These are phyloP conservation scores for Colletotrichum somersetense DNA, from an alignment of 2,329 filamentous ascomycete genomes.

Conservation along the genomic window DNA sequence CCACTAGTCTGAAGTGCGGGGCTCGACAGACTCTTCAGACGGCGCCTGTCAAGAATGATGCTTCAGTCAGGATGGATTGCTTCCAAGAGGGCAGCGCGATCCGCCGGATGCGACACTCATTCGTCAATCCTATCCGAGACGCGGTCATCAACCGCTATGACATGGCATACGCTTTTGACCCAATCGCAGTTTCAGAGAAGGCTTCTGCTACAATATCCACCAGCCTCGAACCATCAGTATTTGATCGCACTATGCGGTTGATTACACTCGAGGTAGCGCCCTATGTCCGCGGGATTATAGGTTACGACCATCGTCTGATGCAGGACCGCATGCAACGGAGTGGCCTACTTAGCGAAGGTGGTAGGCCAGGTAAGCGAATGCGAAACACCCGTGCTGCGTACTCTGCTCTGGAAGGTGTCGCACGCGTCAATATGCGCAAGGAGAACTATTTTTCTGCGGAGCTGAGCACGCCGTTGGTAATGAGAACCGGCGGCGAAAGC, in stretches of 20 bases:
- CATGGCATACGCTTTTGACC: slow-evolving; percentile 71
- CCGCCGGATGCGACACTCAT: slow-evolving; percentile 54
- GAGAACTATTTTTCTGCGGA: slow-evolving; percentile 79
- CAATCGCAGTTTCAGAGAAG: slow-evolving; percentile 67
- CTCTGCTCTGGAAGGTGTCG: slow-evolving; percentile 82
- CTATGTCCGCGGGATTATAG: slow-evolving; percentile 87
- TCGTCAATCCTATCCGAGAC: slow-evolving; percentile 45
- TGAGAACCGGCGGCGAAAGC: slow-evolving; percentile 69
- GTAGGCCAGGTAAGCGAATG: slow-evolving; percentile 62
- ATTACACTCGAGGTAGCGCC: slow-evolving; percentile 86
- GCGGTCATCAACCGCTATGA: slow-evolving; percentile 61
- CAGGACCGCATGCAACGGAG: slow-evolving; percentile 71
- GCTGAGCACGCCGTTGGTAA: slow-evolving; percentile 71
- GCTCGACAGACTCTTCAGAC: slow-evolving; percentile 30
- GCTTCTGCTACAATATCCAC: slow-evolving; percentile 48
- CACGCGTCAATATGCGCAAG: slow-evolving; percentile 73
- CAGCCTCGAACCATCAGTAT: slow-evolving; percentile 76
- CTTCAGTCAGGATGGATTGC: slow-evolving; percentile 14
- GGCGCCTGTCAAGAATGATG: background rate
- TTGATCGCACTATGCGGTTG: slow-evolving; percentile 77
- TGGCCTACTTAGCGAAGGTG: slow-evolving; percentile 72
- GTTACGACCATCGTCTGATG: slow-evolving; percentile 79
- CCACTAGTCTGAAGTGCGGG: slow-evolving; percentile 33
- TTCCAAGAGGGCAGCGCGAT: slow-evolving; percentile 52
- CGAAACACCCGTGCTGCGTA: slow-evolving; percentile 81